Evolutionary conservation across 2,329 filamentous ascomycete genomes (phyloP).

Genomic region (Arachnomyces sp.): DNA sequence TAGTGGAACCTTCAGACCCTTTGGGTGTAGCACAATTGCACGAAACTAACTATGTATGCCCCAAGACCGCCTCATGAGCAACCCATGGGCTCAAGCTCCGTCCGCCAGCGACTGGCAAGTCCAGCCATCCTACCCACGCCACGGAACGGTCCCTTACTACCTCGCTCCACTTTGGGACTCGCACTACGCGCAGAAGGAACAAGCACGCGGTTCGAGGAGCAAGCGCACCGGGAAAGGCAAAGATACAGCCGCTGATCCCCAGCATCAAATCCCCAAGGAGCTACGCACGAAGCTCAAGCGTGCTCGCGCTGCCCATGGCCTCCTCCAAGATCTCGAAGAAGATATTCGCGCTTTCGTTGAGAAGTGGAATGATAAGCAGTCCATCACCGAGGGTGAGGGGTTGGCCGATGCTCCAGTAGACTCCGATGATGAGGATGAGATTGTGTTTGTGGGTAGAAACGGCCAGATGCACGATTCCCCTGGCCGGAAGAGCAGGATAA

Average conservation of each 20-base stretch:
- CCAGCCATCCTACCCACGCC: conserved; percentile 69
- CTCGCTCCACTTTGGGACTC: conserved; percentile 79
- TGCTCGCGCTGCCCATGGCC: conserved; percentile 63
- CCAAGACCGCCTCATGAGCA: conserved; percentile 72
- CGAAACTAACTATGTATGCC: background rate
- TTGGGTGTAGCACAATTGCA: background rate
- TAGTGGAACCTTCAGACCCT: background rate
- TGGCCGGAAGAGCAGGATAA: conserved; percentile 45
- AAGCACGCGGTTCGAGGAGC: conserved; percentile 22
- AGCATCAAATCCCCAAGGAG: conserved; percentile 62
- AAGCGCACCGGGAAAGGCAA: conserved; percentile 30
- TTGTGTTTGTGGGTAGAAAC: conserved; percentile 75
- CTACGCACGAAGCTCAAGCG: conserved; percentile 74
- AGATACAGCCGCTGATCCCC: conserved; percentile 25
- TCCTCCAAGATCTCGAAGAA: conserved; percentile 77
- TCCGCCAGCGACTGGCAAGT: conserved; percentile 74
- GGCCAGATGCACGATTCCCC: conserved; percentile 54
- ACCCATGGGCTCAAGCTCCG: conserved; percentile 79
- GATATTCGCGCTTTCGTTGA: conserved; percentile 69
- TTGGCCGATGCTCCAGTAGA: conserved; percentile 39
- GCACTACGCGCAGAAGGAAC: conserved; percentile 36
- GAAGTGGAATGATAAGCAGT: conserved; percentile 49
- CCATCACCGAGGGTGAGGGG: conserved; percentile 38
- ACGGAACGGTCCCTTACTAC: conserved; percentile 71
- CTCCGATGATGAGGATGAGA: conserved; percentile 64